Conservation (phyloP, 768 basidiomycete species). For the Lactifluus subvellereus region DNA sequence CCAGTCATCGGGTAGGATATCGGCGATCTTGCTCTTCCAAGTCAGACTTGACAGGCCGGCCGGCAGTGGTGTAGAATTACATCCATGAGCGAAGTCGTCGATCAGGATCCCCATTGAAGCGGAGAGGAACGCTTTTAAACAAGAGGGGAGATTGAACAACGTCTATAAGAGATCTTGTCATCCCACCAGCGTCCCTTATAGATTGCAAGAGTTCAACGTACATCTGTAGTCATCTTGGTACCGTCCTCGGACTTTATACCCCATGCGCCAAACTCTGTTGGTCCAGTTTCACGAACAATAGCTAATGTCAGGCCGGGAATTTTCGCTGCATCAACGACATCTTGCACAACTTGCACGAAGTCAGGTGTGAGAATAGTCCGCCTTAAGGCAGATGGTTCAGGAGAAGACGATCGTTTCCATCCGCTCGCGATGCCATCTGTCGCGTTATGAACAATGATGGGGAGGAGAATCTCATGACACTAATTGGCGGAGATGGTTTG, state of each 20-base stretch:
- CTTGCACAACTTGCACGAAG: background rate
- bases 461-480: background rate
- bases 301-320: conserved; percentile 15
- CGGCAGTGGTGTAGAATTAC: conserved; percentile 35
- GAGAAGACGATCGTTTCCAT: background rate
- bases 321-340: background rate
- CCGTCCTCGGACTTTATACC: conserved; percentile 15
- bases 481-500: background rate
- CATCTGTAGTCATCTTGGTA: conserved; percentile 17
- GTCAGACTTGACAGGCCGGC: conserved; percentile 28
- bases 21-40: conserved; percentile 35
- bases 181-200: background rate
- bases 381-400: background rate
- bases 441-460: background rate
- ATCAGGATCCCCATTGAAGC: conserved; percentile 39
- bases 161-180: conserved; percentile 29
- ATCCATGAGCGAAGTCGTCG: conserved; percentile 35
- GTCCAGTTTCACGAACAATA: conserved; percentile 1
- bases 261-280: conserved; percentile 14
- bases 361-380: conserved; percentile 10
- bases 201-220: background rate
- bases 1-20: conserved; percentile 37
- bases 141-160: conserved; percentile 34
- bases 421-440: background rate
- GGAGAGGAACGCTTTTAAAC: conserved; percentile 38